phyloP scores from a whole-genome alignment of 2,329 filamentous ascomycete genomes.

The Nigrograna mackinnonii region DNA sequence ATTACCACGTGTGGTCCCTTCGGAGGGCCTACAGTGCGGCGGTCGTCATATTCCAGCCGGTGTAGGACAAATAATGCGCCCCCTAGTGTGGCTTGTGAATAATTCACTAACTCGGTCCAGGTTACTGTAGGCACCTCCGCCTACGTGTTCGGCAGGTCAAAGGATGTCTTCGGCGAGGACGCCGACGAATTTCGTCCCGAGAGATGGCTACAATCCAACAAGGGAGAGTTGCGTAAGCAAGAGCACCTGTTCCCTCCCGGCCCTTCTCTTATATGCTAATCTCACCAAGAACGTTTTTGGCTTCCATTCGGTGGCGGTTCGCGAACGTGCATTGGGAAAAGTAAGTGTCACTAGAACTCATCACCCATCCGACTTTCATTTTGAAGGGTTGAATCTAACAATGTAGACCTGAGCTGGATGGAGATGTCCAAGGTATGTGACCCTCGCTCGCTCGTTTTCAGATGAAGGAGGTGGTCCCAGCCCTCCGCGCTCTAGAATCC shows the following conservation, averaged over 20 bases:
- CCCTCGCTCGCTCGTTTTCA: too few species aligned
- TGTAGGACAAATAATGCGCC: not conserved
- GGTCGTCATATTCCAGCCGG: constrained; percentile 2
- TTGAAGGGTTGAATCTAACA: not conserved
- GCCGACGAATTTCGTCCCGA: constrained; percentile 2
- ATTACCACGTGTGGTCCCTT: constrained; percentile 5
- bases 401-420: constrained; percentile 33
- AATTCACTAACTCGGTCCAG: too few species aligned
- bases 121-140: not conserved
- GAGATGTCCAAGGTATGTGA: constrained; percentile 27
- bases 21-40: not conserved
- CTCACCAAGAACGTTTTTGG: constrained; percentile 25
- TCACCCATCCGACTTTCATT: not conserved
- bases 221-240: not conserved
- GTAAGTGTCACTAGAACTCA: constrained; percentile 1
- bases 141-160: not conserved
- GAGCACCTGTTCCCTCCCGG: not conserved
- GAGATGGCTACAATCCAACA: not conserved
- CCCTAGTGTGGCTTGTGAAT: not conserved
- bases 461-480: not conserved
- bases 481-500: not conserved
- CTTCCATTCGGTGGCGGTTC: constrained; percentile 38
- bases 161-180: constrained; percentile 2
- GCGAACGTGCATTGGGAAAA: constrained; percentile 27
- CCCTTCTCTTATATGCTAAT: not conserved